Base-by-base conservation (phyloP, 1,139 yeast species). In the Debaryomyces subglobosus region DNA sequence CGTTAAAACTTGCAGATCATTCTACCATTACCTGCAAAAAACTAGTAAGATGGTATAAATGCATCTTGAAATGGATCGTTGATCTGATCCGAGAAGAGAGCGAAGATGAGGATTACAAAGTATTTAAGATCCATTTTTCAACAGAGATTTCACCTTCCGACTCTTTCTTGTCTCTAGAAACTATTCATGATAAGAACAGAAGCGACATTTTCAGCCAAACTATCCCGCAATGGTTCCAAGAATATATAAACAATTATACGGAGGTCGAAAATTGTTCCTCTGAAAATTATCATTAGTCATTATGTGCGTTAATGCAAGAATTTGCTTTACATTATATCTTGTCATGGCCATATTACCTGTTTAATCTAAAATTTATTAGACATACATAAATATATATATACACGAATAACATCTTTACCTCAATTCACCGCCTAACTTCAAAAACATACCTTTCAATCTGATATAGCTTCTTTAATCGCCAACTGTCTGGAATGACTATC, bases 401-500 rank as follows among this genome's bases (percentile, higher is more conserved):
- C 45, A 42, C 24, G 45, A 30, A n/a, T 24, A 37, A 4, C 23
- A 1, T 25, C 20, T 12, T 32, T 39, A 6, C 42, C 10, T 27
- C 33, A 23, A 25, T 23, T 8, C 18, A 24, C 21, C 16, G 4
- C 40, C 9, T 24, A 5, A 10, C 18, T 8, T 5, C 24, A 8
- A 35, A 13, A 13, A 20, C 18, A 13, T 8, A 2, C 5, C 30
- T n/a, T 21, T 41, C 56, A 63, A 43, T 58, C 62, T 10, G 58
- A 51, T 48, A 86, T 81, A 53, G 87, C 84, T 51, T 86, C 92
- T 60, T 85, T 77, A 54, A 87, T 74, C 42, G 81, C 81, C 59
- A 87, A 69, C 61, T 82, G 79, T 71, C 91, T 82, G 3, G 92
- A 86, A 61, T 87, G 92, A 49, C 84, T 71, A 61, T 86, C 88